Evolutionary conservation across 192 early-diverging fungal genomes (phyloP), one percentile per base, ranked within the genome.

Genomic region (Backusella mclennaniae): DNA sequence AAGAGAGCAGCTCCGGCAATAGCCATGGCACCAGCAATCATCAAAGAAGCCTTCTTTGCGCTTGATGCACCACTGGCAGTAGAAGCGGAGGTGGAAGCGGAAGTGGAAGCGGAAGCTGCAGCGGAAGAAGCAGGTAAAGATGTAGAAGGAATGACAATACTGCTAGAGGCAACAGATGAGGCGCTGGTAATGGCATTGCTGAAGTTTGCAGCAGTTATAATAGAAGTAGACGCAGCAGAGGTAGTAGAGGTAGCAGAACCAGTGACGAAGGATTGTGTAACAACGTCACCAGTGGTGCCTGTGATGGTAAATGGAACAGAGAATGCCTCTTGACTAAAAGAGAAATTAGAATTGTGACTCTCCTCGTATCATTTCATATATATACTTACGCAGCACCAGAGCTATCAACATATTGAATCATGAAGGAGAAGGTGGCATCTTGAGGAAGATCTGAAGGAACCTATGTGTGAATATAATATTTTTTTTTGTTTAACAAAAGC

Each of bases 321-420:
- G 39, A 35, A 66, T n/a, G 74, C 41, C 6, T 26, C 7, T 21
- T n/a, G 56, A n/a, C 56, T 63, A 21, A 63, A 29, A 63, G 12
- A 63, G n/a, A 31, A 15, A 26, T 56, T 56, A 21, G 26, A 26
- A 19, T 21, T 49, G n/a, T 49, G 6, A 17, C 17, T 6, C 6
- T 7, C 6, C 19, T 49, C 6, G 6, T 49, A 19, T 49, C 46
- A n/a, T 49, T 7, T 49, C 6, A 33, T 3, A 33, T 33, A 33
- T 7, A 35, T 73, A 63, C 56, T 74, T 44, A 82, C 80, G 3
- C 78, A 71, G 79, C 73, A 35, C 46, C 67, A 12, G 41, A 14
- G 26, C 6, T 41, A 52, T 41, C 67, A 36, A 21, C 11, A 52
- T 71, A 67, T 29, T 44, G n/a, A 74, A 78, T 53, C 59, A 74